Percentiles rank a stretch among this genome's conserved stretches.
Conservation (phyloP, 495 filamentous ascomycete species). For the Aspergillus diversus region DNA sequence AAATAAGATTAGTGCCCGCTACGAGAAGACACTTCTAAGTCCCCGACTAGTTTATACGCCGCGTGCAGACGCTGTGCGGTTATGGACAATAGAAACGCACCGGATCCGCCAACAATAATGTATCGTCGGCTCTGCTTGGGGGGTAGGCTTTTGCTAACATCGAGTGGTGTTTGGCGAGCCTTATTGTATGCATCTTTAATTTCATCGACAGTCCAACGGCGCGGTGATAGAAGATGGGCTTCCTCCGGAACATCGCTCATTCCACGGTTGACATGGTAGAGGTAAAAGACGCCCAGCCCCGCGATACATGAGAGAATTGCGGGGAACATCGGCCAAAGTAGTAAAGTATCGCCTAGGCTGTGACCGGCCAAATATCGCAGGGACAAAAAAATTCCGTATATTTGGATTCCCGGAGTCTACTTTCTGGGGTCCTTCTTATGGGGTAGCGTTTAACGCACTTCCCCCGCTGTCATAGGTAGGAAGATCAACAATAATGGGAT, state of each 20-base stretch:
- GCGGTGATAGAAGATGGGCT: slow-evolving; percentile 43
- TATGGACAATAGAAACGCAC: slow-evolving; percentile 39
- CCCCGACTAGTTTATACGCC: slow-evolving; percentile 55
- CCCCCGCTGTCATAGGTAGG: not conserved
- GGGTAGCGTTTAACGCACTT: not conserved
- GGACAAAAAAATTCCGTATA: not conserved
- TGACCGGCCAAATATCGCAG: not conserved
- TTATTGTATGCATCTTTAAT: slow-evolving; percentile 52
- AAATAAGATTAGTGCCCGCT: slow-evolving; percentile 33
- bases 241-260: slow-evolving; percentile 53
- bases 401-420: not conserved
- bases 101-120: slow-evolving; percentile 60
- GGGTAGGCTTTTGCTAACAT: slow-evolving; percentile 53
- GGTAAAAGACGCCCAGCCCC: slow-evolving; percentile 43
- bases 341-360: not conserved
- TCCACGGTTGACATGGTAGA: slow-evolving; percentile 55
- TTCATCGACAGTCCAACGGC: slow-evolving; percentile 56
- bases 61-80: slow-evolving; percentile 34
- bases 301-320: slow-evolving; percentile 21
- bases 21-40: slow-evolving; percentile 40
- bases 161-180: slow-evolving; percentile 46
- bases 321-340: slow-evolving; percentile 17
- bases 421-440: not conserved
- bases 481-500: not conserved
- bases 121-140: slow-evolving; percentile 58